phyloP scores from a whole-genome alignment of 2,329 filamentous ascomycete species.

The Raffaelea arxii region DNA sequence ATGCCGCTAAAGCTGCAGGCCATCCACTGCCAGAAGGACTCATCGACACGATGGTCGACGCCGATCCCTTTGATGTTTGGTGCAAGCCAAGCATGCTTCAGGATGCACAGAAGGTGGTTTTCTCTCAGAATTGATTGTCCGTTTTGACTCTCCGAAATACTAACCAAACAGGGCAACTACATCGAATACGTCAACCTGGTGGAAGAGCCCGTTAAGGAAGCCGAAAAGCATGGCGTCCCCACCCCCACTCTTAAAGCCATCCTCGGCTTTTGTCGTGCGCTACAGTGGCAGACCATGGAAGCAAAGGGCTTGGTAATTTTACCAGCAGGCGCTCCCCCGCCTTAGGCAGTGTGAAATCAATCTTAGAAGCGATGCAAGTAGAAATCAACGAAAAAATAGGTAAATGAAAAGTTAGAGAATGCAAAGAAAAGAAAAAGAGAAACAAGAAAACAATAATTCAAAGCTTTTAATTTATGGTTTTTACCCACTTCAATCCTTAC shows the following conservation, averaged over 20 bases:
- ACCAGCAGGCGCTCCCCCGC: background rate
- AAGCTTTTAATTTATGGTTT: too few species aligned
- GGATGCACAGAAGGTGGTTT: conserved; percentile 34
- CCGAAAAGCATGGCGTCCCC: conserved; percentile 32
- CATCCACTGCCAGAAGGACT: background rate
- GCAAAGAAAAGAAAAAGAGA: too few species aligned
- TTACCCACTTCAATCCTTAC: too few species aligned
- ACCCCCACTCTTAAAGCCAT: conserved; percentile 38
- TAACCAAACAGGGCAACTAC: conserved; percentile 33
- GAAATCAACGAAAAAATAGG: too few species aligned
- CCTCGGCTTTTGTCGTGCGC: conserved; percentile 34
- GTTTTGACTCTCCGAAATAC: too few species aligned
- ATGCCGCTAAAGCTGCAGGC: conserved; percentile 22
- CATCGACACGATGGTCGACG: background rate
- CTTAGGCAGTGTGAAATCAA: too few species aligned
- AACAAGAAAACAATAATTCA: too few species aligned
- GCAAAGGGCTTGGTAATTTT: conserved; percentile 23
- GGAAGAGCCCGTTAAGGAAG: conserved; percentile 44
- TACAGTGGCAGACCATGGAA: conserved; percentile 39
- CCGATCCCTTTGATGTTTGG: background rate
- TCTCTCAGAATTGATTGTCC: conserved; percentile 44
- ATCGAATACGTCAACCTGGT: conserved; percentile 47
- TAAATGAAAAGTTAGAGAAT: too few species aligned
- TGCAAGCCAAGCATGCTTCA: background rate
- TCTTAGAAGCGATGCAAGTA: too few species aligned